Conservation (phyloP, 2,329 filamentous ascomycete genomes). For the Allantophomopsis lycopodina region DNA sequence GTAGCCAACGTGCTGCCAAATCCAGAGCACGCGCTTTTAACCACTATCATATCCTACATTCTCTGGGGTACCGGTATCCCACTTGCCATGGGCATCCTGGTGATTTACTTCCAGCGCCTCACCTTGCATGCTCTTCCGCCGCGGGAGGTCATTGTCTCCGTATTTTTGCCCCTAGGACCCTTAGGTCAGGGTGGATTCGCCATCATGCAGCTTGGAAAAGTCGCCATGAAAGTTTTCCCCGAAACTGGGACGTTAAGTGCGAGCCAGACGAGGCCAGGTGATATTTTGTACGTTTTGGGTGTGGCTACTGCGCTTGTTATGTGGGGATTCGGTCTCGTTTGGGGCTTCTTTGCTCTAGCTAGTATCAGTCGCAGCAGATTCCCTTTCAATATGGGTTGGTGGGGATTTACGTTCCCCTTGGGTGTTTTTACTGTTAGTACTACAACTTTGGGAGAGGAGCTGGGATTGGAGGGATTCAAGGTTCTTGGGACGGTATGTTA, state of each 20-base stretch:
- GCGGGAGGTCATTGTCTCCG: conserved; percentile 52
- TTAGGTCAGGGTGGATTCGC: conserved; percentile 52
- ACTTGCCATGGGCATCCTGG: conserved; percentile 46
- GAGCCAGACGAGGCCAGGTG: conserved; percentile 24
- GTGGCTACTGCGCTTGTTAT: conserved; percentile 34
- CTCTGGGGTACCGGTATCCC: conserved; percentile 54
- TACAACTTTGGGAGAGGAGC: conserved; percentile 29
- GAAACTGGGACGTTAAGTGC: conserved; percentile 18
- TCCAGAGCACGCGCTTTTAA: conserved; percentile 39
- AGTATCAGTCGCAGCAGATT: conserved; percentile 29
- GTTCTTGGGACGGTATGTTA: conserved; percentile 33
- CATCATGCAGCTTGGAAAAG: conserved; percentile 24
- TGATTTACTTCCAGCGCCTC: conserved; percentile 57
- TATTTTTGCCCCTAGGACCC: conserved; percentile 54
- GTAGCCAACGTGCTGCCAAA: conserved; percentile 46
- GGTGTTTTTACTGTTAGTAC: conserved; percentile 37
- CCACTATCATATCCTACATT: conserved; percentile 50
- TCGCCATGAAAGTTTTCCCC: conserved; percentile 27
- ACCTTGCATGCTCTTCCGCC: conserved; percentile 52
- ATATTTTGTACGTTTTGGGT: conserved; percentile 42
- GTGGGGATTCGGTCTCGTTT: conserved; percentile 38
- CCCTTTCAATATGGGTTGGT: conserved; percentile 49
- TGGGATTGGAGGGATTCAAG: conserved; percentile 38
- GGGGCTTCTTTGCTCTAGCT: conserved; percentile 37
- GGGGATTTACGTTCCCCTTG: conserved; percentile 42